A percentile compares a stretch with the other conserved stretches of the same genome.
Conservation (phyloP, 768 basidiomycete genomes). For the Hypholoma fasciculare region DNA sequence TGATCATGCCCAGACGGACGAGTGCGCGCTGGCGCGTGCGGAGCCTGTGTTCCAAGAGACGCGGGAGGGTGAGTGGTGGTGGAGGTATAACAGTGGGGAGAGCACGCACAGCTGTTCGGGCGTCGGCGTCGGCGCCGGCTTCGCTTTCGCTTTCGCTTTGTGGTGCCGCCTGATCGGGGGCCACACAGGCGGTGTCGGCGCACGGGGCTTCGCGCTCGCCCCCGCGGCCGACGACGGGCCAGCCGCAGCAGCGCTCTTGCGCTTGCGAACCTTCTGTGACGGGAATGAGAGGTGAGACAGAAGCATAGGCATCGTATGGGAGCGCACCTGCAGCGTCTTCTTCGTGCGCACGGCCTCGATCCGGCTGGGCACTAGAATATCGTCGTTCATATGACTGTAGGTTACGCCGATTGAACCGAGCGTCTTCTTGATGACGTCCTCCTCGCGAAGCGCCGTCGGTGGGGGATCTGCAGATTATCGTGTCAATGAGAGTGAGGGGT, state of each 20-base stretch:
- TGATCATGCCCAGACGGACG: constrained; percentile 61
- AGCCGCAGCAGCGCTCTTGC: constrained; percentile 12
- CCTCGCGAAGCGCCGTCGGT: constrained; percentile 29
- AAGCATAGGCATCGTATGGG: neutral
- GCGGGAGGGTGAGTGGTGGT: neutral
- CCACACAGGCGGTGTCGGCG: too few species aligned
- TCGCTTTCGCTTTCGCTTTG: constrained; percentile 21
- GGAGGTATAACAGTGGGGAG: neutral
- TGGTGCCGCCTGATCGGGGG: too few species aligned
- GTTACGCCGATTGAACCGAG: constrained; percentile 62
- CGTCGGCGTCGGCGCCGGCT: constrained; percentile 62
- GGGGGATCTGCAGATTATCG: constrained; percentile 34
- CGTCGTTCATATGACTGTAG: constrained; percentile 77
- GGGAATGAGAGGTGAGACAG: neutral
- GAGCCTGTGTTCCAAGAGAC: constrained; percentile 37
- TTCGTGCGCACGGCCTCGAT: constrained; percentile 68
- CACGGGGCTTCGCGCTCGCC: neutral
- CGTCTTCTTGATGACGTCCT: constrained; percentile 52
- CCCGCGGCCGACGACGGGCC: neutral
- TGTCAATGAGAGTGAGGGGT: neutral
- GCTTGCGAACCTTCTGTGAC: constrained; percentile 29
- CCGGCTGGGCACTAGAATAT: constrained; percentile 63
- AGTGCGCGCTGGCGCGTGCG: constrained; percentile 57
- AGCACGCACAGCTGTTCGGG: constrained; percentile 51
- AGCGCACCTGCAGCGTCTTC: constrained; percentile 48